Base-by-base conservation (phyloP, 345 rosid species). In the Tarenaya hassleriana region DNA sequence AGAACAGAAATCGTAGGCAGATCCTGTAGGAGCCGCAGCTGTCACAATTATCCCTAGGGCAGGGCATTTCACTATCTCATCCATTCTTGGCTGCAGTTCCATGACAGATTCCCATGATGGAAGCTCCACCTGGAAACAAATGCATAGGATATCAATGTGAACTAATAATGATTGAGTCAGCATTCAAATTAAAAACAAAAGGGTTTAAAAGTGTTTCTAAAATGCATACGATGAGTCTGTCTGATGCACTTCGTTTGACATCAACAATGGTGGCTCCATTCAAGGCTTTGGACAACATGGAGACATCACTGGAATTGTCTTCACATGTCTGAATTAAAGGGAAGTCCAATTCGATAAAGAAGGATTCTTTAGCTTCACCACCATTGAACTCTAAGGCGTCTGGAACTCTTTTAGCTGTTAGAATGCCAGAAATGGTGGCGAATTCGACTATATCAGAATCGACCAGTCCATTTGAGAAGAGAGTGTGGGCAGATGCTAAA, bases 401-500 rank as follows among this genome's bases (percentile, higher is more conserved):
- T 1, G 19, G n/a, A 56, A 78, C 63, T 52, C 61, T 76, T 48
- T 77, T 80, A 5, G 96, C 96, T 10, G 73, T 75, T 1, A 91
- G 73, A 60, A 79, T 66, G 41, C 96, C 83, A n/a, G 87, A 91
- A 14, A 60, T 57, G 0, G 96, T 91, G 24, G 27, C 78, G 54
- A 84, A 90, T 66, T 90, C 94, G 52, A 91, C 64, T 0, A 47
- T 11, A 55, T 77, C 60, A 5, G 89, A 74, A 45, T 64, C 50
- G 13, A 82, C 78, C 62, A 73, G 63, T 21, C 74, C 78, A 19
- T 60, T 68, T 1, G 85, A 43, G 55, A 90, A 86, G 24, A 84
- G 79, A 15, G 58, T 19, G 47, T 91, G 87, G 1, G 96, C 77
- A 58, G 96, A 79, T 16, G 96, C 96, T 42, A 91, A 60, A 18